Evolutionary conservation across 2,329 filamentous ascomycete species (phyloP).

Genomic region (Sclerotinia trifoliorum): DNA sequence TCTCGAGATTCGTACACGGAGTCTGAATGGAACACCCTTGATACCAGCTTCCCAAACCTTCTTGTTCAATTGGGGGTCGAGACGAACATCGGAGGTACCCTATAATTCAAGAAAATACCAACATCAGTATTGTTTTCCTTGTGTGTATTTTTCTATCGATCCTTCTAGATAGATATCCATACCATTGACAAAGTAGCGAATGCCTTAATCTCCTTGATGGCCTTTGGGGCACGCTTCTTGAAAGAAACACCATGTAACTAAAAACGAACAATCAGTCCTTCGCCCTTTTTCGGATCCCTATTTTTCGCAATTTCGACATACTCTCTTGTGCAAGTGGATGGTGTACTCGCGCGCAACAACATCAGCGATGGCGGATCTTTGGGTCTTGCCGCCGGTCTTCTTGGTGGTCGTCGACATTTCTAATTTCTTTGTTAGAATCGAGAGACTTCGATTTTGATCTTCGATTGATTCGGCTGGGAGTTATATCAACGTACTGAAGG

Average conservation of each 20-base stretch:
- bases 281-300: conserved; percentile 18
- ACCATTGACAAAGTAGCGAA: conserved; percentile 97
- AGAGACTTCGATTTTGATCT: conserved; percentile 1
- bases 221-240: conserved; percentile 98
- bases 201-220: conserved; percentile 99
- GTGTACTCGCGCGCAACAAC: conserved; percentile 99
- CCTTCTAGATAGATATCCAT: conserved; percentile 45
- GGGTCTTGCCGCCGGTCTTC: conserved; percentile 68
- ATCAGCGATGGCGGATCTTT: conserved; percentile 95
- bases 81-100: conserved; percentile 95
- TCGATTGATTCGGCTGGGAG: conserved; percentile 17
- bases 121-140: conserved; percentile 12
- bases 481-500: conserved; percentile 31
- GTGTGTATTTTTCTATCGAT: neutral
- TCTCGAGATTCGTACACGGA: conserved; percentile 97
- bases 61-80: conserved; percentile 99
- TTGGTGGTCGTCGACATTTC: conserved; percentile 67
- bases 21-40: conserved; percentile 97
- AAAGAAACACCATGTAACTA: conserved; percentile 96
- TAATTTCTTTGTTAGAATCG: conserved; percentile 18
- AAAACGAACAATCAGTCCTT: conserved; percentile 50
- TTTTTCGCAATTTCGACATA: conserved; percentile 54
- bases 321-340: conserved; percentile 99
- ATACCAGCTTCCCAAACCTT: conserved; percentile 99
- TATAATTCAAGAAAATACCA: conserved; percentile 44